phyloP scores from a whole-genome alignment of 164 flowering plant genomes.

The Cinnamomum micranthum region DNA sequence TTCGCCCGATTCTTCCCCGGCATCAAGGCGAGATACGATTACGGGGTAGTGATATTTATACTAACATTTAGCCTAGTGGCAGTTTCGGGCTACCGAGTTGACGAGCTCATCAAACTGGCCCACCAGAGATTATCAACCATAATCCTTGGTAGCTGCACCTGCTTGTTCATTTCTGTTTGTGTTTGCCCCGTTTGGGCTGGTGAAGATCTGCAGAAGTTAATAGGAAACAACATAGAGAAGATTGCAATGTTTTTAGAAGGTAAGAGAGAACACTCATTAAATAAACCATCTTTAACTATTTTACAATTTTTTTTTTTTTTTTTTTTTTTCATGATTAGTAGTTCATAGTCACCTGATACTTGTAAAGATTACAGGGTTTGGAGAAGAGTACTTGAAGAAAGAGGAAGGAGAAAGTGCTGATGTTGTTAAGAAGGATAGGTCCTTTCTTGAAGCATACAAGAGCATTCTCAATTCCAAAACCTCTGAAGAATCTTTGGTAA shows the following conservation, averaged over 20 bases:
- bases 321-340: no score
- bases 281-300: no score
- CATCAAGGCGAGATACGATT: constrained; percentile 68
- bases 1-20: constrained; percentile 61
- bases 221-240: constrained; percentile 58
- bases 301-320: no score
- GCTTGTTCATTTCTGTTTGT: constrained; percentile 47
- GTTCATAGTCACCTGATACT: background rate
- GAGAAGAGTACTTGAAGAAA: constrained; percentile 41
- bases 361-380: constrained; percentile 44
- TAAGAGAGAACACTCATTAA: constrained; percentile 9
- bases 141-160: constrained; percentile 47
- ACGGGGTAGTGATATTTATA: constrained; percentile 69
- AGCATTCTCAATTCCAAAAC: constrained; percentile 57
- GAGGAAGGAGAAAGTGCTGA: constrained; percentile 15
- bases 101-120: constrained; percentile 49
- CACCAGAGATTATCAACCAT: constrained; percentile 60
- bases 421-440: constrained; percentile 27
- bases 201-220: constrained; percentile 64
- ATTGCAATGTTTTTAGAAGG: constrained; percentile 72
- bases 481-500: constrained; percentile 67
- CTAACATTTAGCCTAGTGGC: constrained; percentile 71
- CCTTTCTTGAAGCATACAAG: constrained; percentile 51
- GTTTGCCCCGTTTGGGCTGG: constrained; percentile 92
- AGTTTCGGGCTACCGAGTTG: constrained; percentile 64